Evolutionary conservation across 768 basidiomycete genomes (phyloP), one percentile per base, ranked within the genome.

Genomic region (Exsudoporus frostii): DNA sequence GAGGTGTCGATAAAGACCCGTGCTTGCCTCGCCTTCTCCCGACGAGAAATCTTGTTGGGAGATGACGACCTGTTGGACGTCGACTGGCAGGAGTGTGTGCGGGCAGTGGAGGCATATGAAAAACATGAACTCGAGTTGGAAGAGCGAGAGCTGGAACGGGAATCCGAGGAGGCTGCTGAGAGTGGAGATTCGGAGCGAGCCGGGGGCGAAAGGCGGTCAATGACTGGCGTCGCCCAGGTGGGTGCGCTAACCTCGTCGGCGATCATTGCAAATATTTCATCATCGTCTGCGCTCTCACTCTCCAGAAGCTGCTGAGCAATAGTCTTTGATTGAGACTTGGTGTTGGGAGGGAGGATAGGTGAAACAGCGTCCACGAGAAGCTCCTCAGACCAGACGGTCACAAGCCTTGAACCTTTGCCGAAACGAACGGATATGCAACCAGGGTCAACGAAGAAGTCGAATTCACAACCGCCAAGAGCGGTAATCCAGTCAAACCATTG

Each of bases 401-500:
- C 66, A 51, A 82, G 74, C 63, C 78, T 76, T 50, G 73, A 67
- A 27, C 66, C 63, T 53, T 67, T 74, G 47, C 76, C 77, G 64
- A 79, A 76, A 55, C 86, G 86, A 57, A 88, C 73, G 53, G 85
- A 85, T 58, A 92, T 81, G 66, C 81, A 84, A 55, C 88, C 89
- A 57, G 90, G 90, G 67, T 91, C 86, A 61, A 90, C 79, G 70
- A 88, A 86, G 55, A 92, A 79, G 69, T 91, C 89, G 65, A 91
- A 84, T 71, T 87, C 85, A 52, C 74, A 71, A 58, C 80, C 78
- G 11, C 89, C 88, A 42, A 91, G 80, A 53, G 79, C 74, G 42
- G 76, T 60, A 49, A 90, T 87, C 90, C 90, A 92, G 65, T 88
- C 82, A 53, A 84, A 83, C 90, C 90, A 92, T 62, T 88, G 85